Evolutionary conservation across 2,329 filamentous ascomycete species (phyloP).

Genomic region (Septoria linicola): DNA sequence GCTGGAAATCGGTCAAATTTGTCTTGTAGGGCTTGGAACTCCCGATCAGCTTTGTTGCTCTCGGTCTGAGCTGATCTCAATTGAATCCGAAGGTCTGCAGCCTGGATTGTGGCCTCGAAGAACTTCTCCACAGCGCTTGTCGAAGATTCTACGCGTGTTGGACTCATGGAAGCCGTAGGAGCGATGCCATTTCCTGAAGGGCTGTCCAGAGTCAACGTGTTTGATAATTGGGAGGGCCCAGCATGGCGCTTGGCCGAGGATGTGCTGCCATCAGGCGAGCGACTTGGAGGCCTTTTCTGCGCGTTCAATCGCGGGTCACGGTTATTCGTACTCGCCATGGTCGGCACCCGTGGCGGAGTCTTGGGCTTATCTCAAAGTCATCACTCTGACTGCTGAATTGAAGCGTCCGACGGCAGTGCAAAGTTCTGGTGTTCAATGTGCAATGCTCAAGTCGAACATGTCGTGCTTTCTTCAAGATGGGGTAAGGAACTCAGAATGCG

Average conservation of each 20-base stretch:
- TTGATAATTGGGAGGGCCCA: not conserved
- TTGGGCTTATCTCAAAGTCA: too few relatives aligned
- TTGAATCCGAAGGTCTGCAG: conserved; percentile 1
- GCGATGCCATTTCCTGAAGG: not conserved
- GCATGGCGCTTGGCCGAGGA: conserved; percentile 7
- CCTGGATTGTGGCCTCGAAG: conserved; percentile 2
- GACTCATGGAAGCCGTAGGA: not conserved
- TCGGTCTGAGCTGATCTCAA: conserved; percentile 3
- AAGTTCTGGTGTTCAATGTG: too few relatives aligned
- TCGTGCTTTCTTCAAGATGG: too few relatives aligned
- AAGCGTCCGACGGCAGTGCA: too few relatives aligned
- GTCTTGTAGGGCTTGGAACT: conserved; percentile 1
- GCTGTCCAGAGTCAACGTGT: not conserved
- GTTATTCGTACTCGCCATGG: conserved; percentile 3
- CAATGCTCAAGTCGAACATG: too few relatives aligned
- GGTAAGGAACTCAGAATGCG: too few relatives aligned
- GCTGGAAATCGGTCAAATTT: conserved; percentile 14
- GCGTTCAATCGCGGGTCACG: conserved; percentile 5
- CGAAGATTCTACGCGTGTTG: not conserved
- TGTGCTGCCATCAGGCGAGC: conserved; percentile 8
- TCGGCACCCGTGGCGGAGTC: not conserved
- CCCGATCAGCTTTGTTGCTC: not conserved
- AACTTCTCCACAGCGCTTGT: not conserved
- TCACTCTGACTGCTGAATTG: too few relatives aligned
- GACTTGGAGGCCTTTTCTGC: conserved; percentile 7